Base-by-base conservation (phyloP, 305 asterid genomes). In the Rubia peregrina region DNA sequence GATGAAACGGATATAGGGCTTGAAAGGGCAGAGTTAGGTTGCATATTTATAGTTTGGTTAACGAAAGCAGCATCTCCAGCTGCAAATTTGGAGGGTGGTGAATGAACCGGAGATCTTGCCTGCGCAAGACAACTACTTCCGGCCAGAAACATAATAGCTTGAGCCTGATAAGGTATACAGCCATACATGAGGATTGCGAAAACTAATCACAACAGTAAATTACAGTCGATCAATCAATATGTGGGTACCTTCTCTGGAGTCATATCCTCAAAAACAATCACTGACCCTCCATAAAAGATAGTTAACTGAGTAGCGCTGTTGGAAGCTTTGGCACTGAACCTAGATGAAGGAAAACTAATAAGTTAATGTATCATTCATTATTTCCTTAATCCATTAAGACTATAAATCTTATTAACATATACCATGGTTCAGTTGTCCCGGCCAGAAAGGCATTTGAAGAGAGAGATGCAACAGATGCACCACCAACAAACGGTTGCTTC, bases 271-370 rank as follows among this genome's bases (percentile, higher is more conserved):
- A 86, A 92, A 68, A 92, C 95, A 53, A 75, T 82, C 74, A 90
- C 95, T 0, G 81, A 77, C 62, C 98, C 98, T 57, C 81, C 91
- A 66, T 90, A 87, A 80, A 90, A 92, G 59, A 92, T 92, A 71
- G 96, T 92, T 82, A 90, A 62, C 68, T 86, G 95, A 72, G 92
- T 72, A 79, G 92, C 78, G 79, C 63, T 78, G 48, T 62, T 76
- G 8, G 86, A 43, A 49, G 80, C 74, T 75, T 80, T 87, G 65
- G 86, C 79, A 74, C 59, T 77, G 73, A 68, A 77, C 95, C 95
- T 90, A 55, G 61, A 64, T 65, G 67, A 33, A 77, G 22, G 72
- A 53, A 33, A 21, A 30, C 36, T 16, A 49, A 30, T 69, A 22
- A 57, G 72, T 9, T 65, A 56, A 24, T 26, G 42, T 72, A 38